Base-by-base conservation (phyloP, 2,329 filamentous ascomycete genomes). In the Tothia fuscella region DNA sequence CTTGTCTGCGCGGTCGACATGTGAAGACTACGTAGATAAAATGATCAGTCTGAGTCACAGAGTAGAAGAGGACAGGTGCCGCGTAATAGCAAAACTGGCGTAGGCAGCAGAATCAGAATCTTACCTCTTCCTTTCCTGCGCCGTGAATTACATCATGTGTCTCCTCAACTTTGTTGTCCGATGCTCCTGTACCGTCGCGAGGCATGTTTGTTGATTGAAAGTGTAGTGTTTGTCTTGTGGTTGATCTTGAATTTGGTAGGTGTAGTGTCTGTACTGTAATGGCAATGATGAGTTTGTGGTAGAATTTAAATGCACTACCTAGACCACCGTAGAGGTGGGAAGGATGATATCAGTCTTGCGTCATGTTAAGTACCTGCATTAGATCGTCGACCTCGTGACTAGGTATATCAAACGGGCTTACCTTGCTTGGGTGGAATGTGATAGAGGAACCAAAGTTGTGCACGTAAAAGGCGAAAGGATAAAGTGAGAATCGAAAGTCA, bases 1-100 rank as follows among this genome's bases (percentile, higher is more conserved):
- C 60, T 72, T 72, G 55, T 70, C 61, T 12, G 68, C 66, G 42
- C 67, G 65, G 39, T 53, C 49, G 24, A 71, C 67, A 21, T 63
- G 60, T 41, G 51, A 39, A 28, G 47, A 32, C 53, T 54, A 19
- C n/a, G n/a, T 32, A 6, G 3, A 41, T 14, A 4, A 35, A 3
- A 20, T 5, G 4, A 35, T 10, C 17, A 10, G 7, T 38, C 12
- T 34, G 9, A 10, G 10, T 34, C 9, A 10, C 9, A 10, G 17
- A 34, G 12, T 13, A 34, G 17, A 34, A 34, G 17, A 34, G 10
- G 17, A 13, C 12, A 9, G 17, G 12, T 35, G 32, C 32, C 16
- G 17, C 10, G 10, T 29, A 14, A 10, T 29, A 29, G 26, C 26
- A 14, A 29, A 10, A 10, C 26, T 14, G 14, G 26, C 10, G 6